These are phyloP conservation scores for Bacterosira constricta DNA, from an alignment of 108 stramenopile genomes.

Conservation along the genomic window DNA sequence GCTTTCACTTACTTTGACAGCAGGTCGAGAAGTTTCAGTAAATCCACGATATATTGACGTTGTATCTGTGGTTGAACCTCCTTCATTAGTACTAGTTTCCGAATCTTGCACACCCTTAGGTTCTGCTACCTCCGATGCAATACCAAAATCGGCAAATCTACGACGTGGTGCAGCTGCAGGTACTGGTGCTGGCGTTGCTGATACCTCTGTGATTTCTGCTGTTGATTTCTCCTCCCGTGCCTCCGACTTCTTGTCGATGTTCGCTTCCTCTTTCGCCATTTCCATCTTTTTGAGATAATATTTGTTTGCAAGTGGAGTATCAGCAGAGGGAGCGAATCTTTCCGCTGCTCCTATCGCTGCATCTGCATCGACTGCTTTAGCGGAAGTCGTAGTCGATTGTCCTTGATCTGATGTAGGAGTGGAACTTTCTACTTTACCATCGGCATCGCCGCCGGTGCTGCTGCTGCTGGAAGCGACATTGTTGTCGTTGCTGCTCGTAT, in stretches of 20 bases:
- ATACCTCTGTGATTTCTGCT: too few species aligned
- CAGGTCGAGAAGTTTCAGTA: neutral
- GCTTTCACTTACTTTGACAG: neutral
- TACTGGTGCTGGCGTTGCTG: neutral
- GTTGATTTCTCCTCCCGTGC: neutral
- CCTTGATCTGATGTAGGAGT: too few species aligned
- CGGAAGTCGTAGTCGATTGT: too few species aligned
- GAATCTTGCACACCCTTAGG: neutral
- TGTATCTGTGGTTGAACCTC: neutral
- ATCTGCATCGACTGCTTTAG: too few species aligned
- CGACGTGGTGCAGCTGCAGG: neutral
- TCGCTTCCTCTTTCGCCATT: neutral
- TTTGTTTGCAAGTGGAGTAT: neutral
- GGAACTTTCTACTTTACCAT: too few species aligned
- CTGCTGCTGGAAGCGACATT: too few species aligned
- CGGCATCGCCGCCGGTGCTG: too few species aligned
- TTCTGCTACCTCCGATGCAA: slow-evolving; percentile 14
- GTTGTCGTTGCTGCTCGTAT: too few species aligned
- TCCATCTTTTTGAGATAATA: neutral
- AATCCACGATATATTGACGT: neutral
- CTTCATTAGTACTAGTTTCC: neutral
- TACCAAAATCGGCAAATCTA: slow-evolving; percentile 12
- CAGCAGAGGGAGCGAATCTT: neutral
- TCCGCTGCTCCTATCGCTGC: too few species aligned
- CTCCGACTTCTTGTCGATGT: neutral